Base-by-base conservation (phyloP, 116 monocot genomes). In the Trichopus zeylanicus region DNA sequence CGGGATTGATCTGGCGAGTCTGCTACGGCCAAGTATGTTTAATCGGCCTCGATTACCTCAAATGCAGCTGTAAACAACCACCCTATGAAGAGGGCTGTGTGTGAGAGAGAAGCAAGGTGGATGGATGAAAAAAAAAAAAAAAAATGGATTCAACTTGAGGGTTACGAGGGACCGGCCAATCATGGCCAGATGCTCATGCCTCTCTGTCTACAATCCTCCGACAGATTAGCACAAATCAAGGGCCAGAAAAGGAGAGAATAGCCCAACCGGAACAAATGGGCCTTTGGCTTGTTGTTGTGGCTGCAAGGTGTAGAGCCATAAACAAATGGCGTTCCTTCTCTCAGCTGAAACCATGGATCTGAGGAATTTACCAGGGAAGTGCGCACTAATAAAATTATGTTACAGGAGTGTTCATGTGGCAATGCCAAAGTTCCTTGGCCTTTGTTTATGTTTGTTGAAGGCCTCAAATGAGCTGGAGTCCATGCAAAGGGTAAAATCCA, bases 281-380 rank as follows among this genome's bases (percentile, higher is more conserved):
- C 62, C 33, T 54, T 61, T 66, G 57, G 66, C 60, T 26, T 11
- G 10, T 15, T 15, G 46, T 2, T 46, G 3, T 4, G 18, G n/a
- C 5, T 18, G 19, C 37, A 61, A 65, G 53, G 22, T 33, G 55
- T 20, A 51, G 59, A 34, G 27, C 55, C 27, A 53, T 59, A 59
- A 60, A 64, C 33, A 34, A 22, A 51, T 56, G 10, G 12, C 10
- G 39, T 2, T 39, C 16, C 16, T 39, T 11, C 16, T 46, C 18
- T 54, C 47, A 63, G 63, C 68, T 63, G 64, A 53, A 69, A 48
- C 46, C 64, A 64, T 74, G 68, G 68, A 74, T 74, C 74, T 67
- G 46, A 37, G 16, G 69, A 69, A 68, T 69, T 75, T 65, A 46
- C 63, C 57, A 21, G 75, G 69, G 74, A 67, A 67, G 23, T 60